Percentiles rank a stretch among this genome's conserved stretches.
These are phyloP conservation scores for Cyclanthera cordifolia DNA, from an alignment of 306 rosid species.

Conservation along the genomic window DNA sequence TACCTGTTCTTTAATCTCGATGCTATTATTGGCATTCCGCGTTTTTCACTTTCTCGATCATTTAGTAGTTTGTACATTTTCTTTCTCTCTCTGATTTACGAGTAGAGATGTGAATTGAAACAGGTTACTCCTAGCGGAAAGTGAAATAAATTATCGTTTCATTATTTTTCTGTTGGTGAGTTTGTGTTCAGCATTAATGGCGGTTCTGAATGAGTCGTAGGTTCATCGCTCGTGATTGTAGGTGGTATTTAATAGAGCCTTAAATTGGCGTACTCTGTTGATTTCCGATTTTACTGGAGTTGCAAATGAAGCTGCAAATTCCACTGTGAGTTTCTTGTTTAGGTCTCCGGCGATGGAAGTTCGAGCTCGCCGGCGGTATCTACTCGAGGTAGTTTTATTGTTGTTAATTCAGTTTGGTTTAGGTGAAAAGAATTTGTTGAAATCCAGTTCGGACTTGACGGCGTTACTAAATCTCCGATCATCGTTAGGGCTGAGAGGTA, in stretches of 20 bases:
- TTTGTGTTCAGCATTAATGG: constrained; percentile 22
- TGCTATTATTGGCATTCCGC: neutral
- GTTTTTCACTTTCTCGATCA: neutral
- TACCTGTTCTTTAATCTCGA: constrained; percentile 1
- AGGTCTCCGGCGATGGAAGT: constrained; percentile 28
- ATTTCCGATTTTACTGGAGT: neutral
- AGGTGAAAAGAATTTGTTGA: constrained; percentile 24
- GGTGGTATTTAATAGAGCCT: constrained; percentile 23
- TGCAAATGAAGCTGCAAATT: constrained; percentile 14
- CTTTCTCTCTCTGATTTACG: neutral
- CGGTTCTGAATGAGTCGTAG: constrained; percentile 18
- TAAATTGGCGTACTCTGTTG: neutral
- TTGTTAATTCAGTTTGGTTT: constrained; percentile 30
- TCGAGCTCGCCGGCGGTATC: constrained; percentile 18
- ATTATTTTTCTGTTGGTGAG: constrained; percentile 4
- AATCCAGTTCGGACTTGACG: constrained; percentile 34
- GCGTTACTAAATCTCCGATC: constrained; percentile 64
- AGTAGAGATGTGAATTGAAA: neutral
- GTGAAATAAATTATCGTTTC: neutral
- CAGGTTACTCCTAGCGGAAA: neutral
- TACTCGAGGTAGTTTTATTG: constrained; percentile 20
- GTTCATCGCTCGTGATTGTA: constrained; percentile 28
- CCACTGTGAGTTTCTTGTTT: constrained; percentile 13
- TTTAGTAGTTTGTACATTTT: neutral
- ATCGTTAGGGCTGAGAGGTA: constrained; percentile 56